phyloP scores from a whole-genome alignment of 345 rosid genomes.

The Hevea brasiliensis region DNA sequence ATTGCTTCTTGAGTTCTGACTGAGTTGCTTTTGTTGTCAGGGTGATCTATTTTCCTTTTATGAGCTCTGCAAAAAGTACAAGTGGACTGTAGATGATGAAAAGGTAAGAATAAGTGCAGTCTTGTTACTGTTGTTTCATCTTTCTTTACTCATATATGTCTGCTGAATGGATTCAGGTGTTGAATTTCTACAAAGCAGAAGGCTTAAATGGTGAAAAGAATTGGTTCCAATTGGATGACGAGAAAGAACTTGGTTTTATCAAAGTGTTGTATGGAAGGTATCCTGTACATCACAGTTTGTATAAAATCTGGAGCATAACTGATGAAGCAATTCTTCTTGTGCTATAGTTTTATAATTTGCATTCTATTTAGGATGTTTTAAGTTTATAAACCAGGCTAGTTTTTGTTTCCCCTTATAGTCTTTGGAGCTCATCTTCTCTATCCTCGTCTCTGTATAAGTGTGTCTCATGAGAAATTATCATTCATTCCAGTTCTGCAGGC shows the following conservation, averaged over 20 bases:
- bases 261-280: constrained; percentile 81
- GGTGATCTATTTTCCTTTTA: constrained; percentile 77
- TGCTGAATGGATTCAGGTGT: constrained; percentile 49
- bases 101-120: constrained; percentile 46
- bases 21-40: constrained; percentile 43
- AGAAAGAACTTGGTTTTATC: constrained; percentile 53
- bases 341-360: neutral
- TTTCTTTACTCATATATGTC: constrained; percentile 10
- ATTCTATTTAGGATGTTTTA: neutral
- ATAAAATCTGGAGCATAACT: neutral
- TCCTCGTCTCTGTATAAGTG: neutral
- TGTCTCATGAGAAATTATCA: constrained; percentile 29
- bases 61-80: constrained; percentile 71
- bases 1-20: constrained; percentile 23
- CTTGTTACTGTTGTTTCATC: constrained; percentile 8
- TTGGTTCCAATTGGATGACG: constrained; percentile 32
- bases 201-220: constrained; percentile 28
- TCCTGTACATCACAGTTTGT: neutral
- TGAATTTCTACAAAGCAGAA: constrained; percentile 42
- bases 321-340: neutral
- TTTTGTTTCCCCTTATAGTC: neutral
- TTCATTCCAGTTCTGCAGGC: constrained; percentile 71
- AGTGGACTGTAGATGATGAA: constrained; percentile 74
- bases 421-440: neutral
- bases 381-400: neutral